Conservation (phyloP, 2,329 filamentous ascomycete genomes). For the Venturiaceae sp. region DNA sequence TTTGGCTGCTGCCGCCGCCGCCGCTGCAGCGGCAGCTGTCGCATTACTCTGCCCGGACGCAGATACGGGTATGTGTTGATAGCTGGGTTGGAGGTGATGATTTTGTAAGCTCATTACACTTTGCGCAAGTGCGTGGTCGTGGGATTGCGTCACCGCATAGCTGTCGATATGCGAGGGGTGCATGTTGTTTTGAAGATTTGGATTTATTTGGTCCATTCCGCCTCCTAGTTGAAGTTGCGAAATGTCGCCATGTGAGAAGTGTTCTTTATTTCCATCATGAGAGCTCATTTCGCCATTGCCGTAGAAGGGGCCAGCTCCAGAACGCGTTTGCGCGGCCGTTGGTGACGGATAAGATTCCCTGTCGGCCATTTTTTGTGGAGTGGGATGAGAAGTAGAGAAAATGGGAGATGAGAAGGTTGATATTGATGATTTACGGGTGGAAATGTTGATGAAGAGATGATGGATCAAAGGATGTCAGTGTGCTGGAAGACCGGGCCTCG, state of each 20-base stretch:
- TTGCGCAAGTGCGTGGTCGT: background rate
- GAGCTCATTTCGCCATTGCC: background rate
- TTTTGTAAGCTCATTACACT: background rate
- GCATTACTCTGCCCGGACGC: too few relatives aligned
- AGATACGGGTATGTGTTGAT: too few relatives aligned
- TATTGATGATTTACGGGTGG: too few relatives aligned
- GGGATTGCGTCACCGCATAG: background rate
- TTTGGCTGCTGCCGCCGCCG: conserved; percentile 18
- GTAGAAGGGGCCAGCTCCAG: background rate
- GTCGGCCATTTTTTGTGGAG: background rate
- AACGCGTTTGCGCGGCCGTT: background rate
- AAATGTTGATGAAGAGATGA: too few relatives aligned
- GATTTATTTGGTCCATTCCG: background rate
- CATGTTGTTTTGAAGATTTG: background rate
- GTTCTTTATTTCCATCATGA: background rate
- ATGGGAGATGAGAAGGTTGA: too few relatives aligned
- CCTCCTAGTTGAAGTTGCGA: background rate
- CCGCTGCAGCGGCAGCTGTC: conserved; percentile 16
- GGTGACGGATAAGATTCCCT: background rate
- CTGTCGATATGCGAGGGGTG: background rate
- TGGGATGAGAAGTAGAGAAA: background rate
- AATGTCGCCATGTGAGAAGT: background rate
- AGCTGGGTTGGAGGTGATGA: background rate
- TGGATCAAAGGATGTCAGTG: too few relatives aligned
- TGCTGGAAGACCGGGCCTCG: too few relatives aligned